phyloP scores from a whole-genome alignment of 768 basidiomycete species.

The Leccinum disarticulatum region DNA sequence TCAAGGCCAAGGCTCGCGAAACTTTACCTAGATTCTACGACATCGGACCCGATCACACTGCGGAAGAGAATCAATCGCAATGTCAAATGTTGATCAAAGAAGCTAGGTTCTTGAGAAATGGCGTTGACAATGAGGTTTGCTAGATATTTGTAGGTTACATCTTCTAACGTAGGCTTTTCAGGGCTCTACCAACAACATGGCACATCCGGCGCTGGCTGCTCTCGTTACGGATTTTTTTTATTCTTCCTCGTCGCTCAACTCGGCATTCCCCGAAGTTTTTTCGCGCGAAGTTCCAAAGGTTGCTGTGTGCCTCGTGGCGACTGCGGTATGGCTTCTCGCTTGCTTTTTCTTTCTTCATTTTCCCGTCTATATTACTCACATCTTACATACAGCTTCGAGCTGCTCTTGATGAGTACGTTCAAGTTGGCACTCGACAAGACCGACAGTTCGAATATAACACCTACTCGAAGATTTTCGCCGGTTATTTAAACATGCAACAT shows the following conservation, averaged over 20 bases:
- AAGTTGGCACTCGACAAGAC: not conserved
- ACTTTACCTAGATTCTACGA: too few species aligned
- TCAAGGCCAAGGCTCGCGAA: too few species aligned
- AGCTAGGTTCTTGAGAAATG: not conserved
- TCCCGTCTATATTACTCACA: not conserved
- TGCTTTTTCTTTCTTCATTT: not conserved
- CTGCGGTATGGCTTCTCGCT: not conserved
- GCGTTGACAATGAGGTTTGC: not conserved
- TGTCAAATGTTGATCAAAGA: not conserved
- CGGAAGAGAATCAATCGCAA: not conserved
- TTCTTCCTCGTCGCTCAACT: not conserved
- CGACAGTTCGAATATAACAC: not conserved
- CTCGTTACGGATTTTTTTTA: not conserved
- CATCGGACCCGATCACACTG: too few species aligned
- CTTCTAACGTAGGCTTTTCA: not conserved
- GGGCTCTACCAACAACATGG: not conserved
- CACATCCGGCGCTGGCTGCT: not conserved
- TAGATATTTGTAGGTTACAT: not conserved
- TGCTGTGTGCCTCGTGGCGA: not conserved
- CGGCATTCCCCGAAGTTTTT: not conserved
- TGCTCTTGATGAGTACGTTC: not conserved
- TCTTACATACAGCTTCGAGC: not conserved
- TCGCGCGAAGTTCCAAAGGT: not conserved
- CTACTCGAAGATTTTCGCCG: not conserved
- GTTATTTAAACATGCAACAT: not conserved